Base-by-base conservation (phyloP, 192 early-diverging fungal species). In the Coemansia sp. region DNA sequence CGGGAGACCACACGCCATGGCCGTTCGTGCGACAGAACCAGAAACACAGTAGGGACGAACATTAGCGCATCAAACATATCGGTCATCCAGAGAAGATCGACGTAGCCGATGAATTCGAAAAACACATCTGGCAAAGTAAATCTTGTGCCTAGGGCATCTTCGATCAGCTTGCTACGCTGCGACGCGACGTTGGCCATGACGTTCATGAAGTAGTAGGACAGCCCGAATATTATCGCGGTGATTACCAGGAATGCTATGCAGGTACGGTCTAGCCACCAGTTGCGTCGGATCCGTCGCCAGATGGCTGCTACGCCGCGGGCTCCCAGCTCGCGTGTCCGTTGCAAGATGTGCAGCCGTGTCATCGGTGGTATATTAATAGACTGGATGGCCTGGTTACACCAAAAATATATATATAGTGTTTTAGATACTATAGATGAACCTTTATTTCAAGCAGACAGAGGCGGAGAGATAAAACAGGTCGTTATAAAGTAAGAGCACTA, bases 131-230 rank as follows among this genome's bases (percentile, higher is more conserved):
- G 81, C 9, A 85, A 68, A 7, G 75, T 67, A 57, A 63, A 67
- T 56, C 75, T 67, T 12, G n/a, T 43, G 18, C 81, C 81, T 37
- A 84, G 68, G 39, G n/a, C 36, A 63, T 80, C 72, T 58, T 75
- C 75, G 8, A 81, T 69, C 9, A 75, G 66, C 53, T 73, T 82
- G 71, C 84, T 86, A 53, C 87, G 84, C 67, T 86, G 78, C 22
- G 86, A 87, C 0, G 89, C 89, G 7, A 88, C 75, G 58, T 89
- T 90, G 51, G 89, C 89, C 85, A 87, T 85, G 45, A 89, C 85
- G 70, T 87, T 87, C 88, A 86, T 86, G 38, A 86, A 83, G 65
- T 86, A 86, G 64, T 86, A 86, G 41, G 80, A 73, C 7, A 83
- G 56, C 14, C 76, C 85, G 61, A 83, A 86, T 8, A 69, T 37